Evolutionary conservation across 2,329 filamentous ascomycete genomes (phyloP), one percentile per base, ranked within the genome.

Genomic region (Sclerotinia spermophila): DNA sequence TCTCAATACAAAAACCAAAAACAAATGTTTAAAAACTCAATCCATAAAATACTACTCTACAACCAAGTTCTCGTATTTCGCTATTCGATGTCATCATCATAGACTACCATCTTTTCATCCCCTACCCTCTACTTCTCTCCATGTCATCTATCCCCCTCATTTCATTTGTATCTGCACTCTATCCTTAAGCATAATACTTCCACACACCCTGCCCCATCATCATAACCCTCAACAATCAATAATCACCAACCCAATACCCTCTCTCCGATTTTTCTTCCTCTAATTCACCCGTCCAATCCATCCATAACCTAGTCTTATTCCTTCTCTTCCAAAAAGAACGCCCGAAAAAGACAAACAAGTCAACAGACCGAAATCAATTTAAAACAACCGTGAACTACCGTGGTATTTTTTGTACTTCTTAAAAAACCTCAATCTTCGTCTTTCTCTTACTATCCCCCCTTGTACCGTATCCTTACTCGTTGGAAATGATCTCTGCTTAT

Each of bases 311-410:
- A 53, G 27, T 27, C 61, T 24, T 30, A 40, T 19, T 40, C 35
- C 33, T 5, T 27, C 48, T 53, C 48, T 51, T 51, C 40, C 33
- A 65, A 40, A 65, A 65, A 11, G 21, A 48, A 48, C 48, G 48
- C 48, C 45, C 33, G 19, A n/a, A 38, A 64, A 40, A 65, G 38
- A 53, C 11, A 51, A 40, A 17, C 48, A 53, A 53, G 48, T 27
- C n/a, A 27, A 53, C n/a, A 53, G 62, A 65, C 62, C 60, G 8
- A 38, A 53, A 65, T 53, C 62, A 65, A 65, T 65, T 65, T 65
- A 48, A 65, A 27, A 53, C 38, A 53, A 65, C 45, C 33, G 24
- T 53, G 62, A 65, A 53, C 45, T 53, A 53, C 45, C 45, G 53
- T 53, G 62, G 62, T 53, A 65, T 65, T 53, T 53, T 65, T 48